Evolutionary conservation across 345 rosid genomes (phyloP).

Genomic region (Moricandia moricandioides): DNA sequence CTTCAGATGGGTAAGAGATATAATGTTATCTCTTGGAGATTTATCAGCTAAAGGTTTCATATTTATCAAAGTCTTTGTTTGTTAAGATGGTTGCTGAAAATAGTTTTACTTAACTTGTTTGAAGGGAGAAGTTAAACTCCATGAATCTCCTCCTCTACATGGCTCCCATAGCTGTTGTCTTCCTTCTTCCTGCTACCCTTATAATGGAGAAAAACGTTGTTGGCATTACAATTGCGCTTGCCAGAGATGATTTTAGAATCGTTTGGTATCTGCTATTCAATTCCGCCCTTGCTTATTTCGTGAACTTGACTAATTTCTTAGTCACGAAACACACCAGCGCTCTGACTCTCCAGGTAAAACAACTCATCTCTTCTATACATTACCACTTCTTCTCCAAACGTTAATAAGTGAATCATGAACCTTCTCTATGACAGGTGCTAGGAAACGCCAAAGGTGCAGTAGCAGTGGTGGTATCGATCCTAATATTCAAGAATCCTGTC

Average conservation of each 20-base stretch:
- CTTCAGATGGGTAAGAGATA: constrained; percentile 87
- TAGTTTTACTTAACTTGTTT: constrained; percentile 7
- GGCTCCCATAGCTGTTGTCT: constrained; percentile 96
- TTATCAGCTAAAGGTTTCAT: neutral
- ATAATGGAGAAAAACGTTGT: constrained; percentile 94
- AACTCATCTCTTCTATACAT: neutral
- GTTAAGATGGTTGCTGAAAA: constrained; percentile 21
- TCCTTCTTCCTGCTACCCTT: constrained; percentile 91
- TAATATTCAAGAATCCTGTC: constrained; percentile 93
- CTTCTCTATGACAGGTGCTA: constrained; percentile 54
- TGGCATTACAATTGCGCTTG: constrained; percentile 91
- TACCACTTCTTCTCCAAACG: neutral
- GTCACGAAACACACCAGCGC: constrained; percentile 99
- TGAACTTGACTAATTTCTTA: constrained; percentile 94
- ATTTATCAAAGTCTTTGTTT: neutral
- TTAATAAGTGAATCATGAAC: neutral
- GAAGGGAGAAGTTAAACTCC: constrained; percentile 96
- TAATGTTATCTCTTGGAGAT: neutral
- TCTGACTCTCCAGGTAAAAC: constrained; percentile 83
- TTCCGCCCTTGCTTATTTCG: constrained; percentile 90
- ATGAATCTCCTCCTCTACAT: constrained; percentile 97
- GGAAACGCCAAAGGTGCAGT: constrained; percentile 99
- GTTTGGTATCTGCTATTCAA: constrained; percentile 94
- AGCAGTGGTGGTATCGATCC: constrained; percentile 92
- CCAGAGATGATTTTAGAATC: constrained; percentile 82